These are phyloP conservation scores for Luffa aegyptiaca DNA, from an alignment of 306 rosid genomes.

Conservation along the genomic window DNA sequence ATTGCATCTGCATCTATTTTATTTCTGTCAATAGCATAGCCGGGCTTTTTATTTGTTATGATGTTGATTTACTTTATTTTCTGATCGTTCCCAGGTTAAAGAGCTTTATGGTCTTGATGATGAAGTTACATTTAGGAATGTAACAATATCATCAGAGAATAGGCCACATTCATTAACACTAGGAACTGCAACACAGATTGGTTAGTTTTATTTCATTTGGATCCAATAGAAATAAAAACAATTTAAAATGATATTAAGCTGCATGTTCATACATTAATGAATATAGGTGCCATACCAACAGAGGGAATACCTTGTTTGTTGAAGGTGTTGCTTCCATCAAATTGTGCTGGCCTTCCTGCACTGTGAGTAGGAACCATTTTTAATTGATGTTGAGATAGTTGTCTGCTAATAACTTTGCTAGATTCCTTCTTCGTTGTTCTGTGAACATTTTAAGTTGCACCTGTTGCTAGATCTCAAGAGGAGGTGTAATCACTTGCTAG, in stretches of 20 bases:
- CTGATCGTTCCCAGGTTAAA: conserved; percentile 48
- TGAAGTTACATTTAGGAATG: conserved; percentile 64
- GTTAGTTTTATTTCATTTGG: conserved; percentile 36
- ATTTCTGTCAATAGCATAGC: background rate
- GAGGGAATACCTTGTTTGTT: conserved; percentile 95
- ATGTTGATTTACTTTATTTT: conserved; percentile 1
- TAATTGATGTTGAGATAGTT: background rate
- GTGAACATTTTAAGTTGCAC: background rate
- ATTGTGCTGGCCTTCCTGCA: conserved; percentile 69
- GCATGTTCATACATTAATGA: conserved; percentile 3
- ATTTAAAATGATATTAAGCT: background rate
- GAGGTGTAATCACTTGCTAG: background rate
- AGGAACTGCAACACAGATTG: conserved; percentile 93
- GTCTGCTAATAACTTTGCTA: background rate
- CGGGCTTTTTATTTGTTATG: conserved; percentile 1
- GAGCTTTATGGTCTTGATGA: conserved; percentile 80
- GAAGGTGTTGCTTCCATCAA: conserved; percentile 76
- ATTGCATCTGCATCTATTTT: conserved; percentile 8
- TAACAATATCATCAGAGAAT: conserved; percentile 55
- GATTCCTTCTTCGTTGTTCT: background rate
- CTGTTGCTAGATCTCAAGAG: background rate
- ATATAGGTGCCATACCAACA: conserved; percentile 76
- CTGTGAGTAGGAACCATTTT: conserved; percentile 37
- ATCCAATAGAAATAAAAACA: background rate
- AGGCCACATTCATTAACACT: conserved; percentile 64